Base-by-base conservation (phyloP, 331 rosid genomes). In the Cucumis variabilis region DNA sequence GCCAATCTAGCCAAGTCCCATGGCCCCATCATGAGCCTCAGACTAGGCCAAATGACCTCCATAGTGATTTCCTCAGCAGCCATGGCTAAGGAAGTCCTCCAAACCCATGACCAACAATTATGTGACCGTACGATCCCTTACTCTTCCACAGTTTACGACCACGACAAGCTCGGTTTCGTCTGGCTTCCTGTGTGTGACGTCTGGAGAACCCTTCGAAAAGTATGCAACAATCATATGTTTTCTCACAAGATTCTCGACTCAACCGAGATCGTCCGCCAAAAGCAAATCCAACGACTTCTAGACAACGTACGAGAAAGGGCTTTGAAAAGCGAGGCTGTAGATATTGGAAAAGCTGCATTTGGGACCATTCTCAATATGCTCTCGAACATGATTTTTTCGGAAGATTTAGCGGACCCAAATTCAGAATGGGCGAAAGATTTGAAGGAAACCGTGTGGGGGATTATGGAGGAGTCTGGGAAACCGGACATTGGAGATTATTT, bases 391-490 rank as follows among this genome's bases (percentile, higher is more conserved):
- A 70, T 90, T 5, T 92, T 89, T 33, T 90, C 93, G 0, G 50
- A 84, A 0, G 93, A 92, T 72, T 88, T 92, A 90, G 87, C 0
- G 75, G 25, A 89, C 66, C 84, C 87, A 1, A 74, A 58, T 58
- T 58, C 86, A 90, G 88, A 87, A 12, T 78, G 63, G 53, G 95
- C 91, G 0, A 73, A 78, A 11, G 93, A 93, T 76, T 92, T 92
- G 63, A 93, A 88, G 84, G 91, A 91, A 67, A 13, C 82, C 2
- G 86, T 88, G 55, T 25, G 88, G 6, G 85, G 53, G 5, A 89
- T 92, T 4, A 81, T 92, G 96, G 77, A 88, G 37, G 93, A 91
- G 78, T 82, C 88, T 48, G 95, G 97, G 24, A 90, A 66, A 6
- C 87, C 92, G 2, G 92, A 93, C 62, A 2, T 93, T 73, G 90